Base-by-base conservation (phyloP, 164 flowering plant species). In the Nelumbo lutea region DNA sequence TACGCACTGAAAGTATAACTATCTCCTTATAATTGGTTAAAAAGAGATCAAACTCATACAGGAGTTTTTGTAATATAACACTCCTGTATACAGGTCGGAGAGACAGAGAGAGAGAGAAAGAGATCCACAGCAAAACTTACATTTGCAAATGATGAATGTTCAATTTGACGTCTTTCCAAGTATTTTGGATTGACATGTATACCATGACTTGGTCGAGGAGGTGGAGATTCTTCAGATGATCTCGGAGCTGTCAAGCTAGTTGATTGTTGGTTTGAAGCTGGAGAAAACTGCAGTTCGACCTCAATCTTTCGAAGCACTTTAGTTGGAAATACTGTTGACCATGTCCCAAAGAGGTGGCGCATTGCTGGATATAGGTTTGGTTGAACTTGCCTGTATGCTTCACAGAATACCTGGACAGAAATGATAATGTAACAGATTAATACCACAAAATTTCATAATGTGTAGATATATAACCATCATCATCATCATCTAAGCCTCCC, bases 101-200 rank as follows among this genome's bases (percentile, higher is more conserved):
- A 4, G 48, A 6, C 3, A 46, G n/a, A 46, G 14, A 15, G 57
- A 15, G 9, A 39, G 46, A 53, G 15, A 70, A 10, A 61, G 53
- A 61, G 63, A 60, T 38, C 27, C 27, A 50, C 38, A 61, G 13
- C 42, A 50, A 27, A 61, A 61, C 66, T 83, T 80, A 87, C 86
- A 78, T 70, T 73, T 68, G 88, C 88, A 39, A 61, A 72, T 38
- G 79, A 55, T 69, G 89, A 72, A 60, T 72, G 79, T 51, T 91
- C 91, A 73, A 85, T 60, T 70, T 79, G 90, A 14, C 82, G 84
- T 52, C 84, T 82, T 74, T 84, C 90, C 81, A 96, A 72, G 61
- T 93, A 96, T 68, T 89, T 88, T 53, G 96, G 98, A 76, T 93
- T 96, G 44, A 96, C 97, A 83, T 96, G 99, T 76, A 96, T 95